Base-by-base conservation (phyloP, 2,329 filamentous ascomycete species). In the Ophiostoma fasciatum region DNA sequence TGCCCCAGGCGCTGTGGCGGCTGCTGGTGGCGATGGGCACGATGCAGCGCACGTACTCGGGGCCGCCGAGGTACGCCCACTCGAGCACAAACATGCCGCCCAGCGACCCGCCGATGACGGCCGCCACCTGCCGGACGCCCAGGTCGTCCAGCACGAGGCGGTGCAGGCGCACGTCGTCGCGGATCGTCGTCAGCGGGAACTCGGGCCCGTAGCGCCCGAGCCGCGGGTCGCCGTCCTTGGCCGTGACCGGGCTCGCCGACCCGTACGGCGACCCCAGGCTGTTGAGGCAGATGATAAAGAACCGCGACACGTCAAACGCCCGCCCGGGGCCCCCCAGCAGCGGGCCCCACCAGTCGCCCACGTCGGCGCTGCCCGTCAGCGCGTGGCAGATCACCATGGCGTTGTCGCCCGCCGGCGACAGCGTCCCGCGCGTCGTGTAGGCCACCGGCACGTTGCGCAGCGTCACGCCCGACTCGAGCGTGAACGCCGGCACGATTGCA, bases 151-250 rank as follows among this genome's bases (percentile, higher is more conserved):
- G 64, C 7, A 92, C 60, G 23, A 88, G 58, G 54, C 78, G 84
- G 62, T 90, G 85, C 32, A 90, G 66, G 82, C 82, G 85, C 36
- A 96, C 88, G 61, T 98, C 90, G 54, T 98, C 90, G 46, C 88
- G 70, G 44, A 98, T 83, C 0, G 90, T 96, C 1, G 90, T 94
- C 44, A 98, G 62, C 31, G 90, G 90, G 48, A 98, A 98, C 51
- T 98, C 90, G 1, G 90, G 90, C 0, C 90, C 90, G 51, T 98
- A 98, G 47, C 72, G 71, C 14, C 74, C 85, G 43, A 82, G 75
- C 35, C 63, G 64, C 13, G 69, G 60, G 48, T 92, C 73, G 12
- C 85, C 85, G 51, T 94, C 78, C 55, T 83, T 92, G 47, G 77
- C 78, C 2, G 90, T 98, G 36, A 88, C 82, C 1, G 83, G 82